Percentiles rank a stretch among this genome's conserved stretches.
Evolutionary conservation across 23 red algal genomes (phyloP).

Genomic region (Gracilariopsis chorda): DNA sequence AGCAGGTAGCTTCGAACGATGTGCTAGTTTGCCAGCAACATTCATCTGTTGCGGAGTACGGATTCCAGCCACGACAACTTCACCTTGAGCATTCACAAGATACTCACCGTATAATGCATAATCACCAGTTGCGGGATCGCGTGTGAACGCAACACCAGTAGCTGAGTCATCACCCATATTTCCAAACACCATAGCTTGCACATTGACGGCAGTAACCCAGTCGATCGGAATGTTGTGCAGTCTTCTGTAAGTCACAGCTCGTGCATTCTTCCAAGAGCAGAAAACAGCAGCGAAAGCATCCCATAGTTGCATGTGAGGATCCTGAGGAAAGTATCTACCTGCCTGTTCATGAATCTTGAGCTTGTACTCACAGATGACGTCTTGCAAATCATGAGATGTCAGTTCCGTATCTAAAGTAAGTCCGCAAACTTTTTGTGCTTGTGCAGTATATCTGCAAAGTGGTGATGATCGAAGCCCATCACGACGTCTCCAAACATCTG

Average conservation of each 20-base stretch:
- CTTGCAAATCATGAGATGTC: constrained; percentile 23
- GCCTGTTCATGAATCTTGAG: constrained; percentile 35
- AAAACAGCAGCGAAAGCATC: constrained; percentile 58
- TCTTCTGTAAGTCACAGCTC: constrained; percentile 46
- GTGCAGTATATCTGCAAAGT: constrained; percentile 53
- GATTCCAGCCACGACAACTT: constrained; percentile 69
- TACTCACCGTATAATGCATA: constrained; percentile 57
- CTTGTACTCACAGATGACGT: constrained; percentile 33
- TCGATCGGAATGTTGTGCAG: constrained; percentile 39
- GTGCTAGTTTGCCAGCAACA: constrained; percentile 22
- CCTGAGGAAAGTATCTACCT: constrained; percentile 36
- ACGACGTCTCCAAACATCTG: constrained; percentile 67
- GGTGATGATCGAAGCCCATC: constrained; percentile 42
- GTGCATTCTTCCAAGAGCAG: constrained; percentile 36
- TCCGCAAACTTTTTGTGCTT: constrained; percentile 20
- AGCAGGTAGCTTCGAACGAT: constrained; percentile 31
- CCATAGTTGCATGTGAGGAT: constrained; percentile 46
- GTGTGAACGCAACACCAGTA: constrained; percentile 64
- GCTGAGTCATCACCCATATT: constrained; percentile 46
- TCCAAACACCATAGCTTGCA: constrained; percentile 73
- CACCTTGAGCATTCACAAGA: constrained; percentile 69
- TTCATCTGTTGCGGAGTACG: constrained; percentile 52
- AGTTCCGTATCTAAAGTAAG: constrained; percentile 29
- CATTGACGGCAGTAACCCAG: constrained; percentile 50
- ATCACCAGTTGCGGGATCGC: constrained; percentile 50